These are phyloP conservation scores for Exsudoporus frostii DNA, from an alignment of 768 basidiomycete species.

Conservation along the genomic window DNA sequence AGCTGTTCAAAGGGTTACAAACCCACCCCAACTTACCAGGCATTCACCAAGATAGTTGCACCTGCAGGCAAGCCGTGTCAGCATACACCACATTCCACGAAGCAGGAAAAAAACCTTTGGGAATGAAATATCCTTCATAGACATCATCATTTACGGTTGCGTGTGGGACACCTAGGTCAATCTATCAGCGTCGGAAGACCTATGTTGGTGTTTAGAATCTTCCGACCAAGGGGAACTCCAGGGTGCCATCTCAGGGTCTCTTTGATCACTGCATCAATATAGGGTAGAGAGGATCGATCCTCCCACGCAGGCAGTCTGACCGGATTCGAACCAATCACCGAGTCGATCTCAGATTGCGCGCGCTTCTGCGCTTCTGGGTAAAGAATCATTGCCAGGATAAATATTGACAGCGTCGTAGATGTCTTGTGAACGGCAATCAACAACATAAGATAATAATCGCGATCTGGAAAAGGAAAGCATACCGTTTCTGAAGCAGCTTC, in stretches of 20 bases:
- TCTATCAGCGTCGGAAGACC: not conserved
- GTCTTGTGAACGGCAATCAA: not conserved
- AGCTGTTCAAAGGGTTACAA: not conserved
- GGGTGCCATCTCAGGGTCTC: slow-evolving; percentile 15
- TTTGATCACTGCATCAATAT: slow-evolving; percentile 6
- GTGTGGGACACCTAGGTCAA: slow-evolving; percentile 23
- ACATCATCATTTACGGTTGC: slow-evolving; percentile 35
- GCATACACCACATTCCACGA: not conserved
- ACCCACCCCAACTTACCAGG: not conserved
- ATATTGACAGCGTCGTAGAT: slow-evolving; percentile 2
- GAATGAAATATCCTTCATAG: slow-evolving; percentile 47
- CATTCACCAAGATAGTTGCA: slow-evolving; percentile 2
- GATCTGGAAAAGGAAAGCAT: not conserved
- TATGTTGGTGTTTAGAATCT: not conserved
- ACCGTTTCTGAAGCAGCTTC: slow-evolving; percentile 15
- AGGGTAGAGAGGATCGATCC: slow-evolving; percentile 12
- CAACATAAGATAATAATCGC: not conserved
- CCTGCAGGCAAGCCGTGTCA: not conserved
- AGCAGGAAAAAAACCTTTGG: slow-evolving; percentile 23
- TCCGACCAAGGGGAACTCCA: slow-evolving; percentile 8
- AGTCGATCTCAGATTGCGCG: slow-evolving; percentile 16
- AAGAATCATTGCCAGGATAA: slow-evolving; percentile 15
- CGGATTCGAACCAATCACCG: slow-evolving; percentile 1
- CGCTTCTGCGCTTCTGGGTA: slow-evolving; percentile 12
- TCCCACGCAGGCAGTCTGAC: slow-evolving; percentile 15